Conservation (phyloP, 352 stramenopile genomes). For the Phytophthora fragariaefolia region DNA sequence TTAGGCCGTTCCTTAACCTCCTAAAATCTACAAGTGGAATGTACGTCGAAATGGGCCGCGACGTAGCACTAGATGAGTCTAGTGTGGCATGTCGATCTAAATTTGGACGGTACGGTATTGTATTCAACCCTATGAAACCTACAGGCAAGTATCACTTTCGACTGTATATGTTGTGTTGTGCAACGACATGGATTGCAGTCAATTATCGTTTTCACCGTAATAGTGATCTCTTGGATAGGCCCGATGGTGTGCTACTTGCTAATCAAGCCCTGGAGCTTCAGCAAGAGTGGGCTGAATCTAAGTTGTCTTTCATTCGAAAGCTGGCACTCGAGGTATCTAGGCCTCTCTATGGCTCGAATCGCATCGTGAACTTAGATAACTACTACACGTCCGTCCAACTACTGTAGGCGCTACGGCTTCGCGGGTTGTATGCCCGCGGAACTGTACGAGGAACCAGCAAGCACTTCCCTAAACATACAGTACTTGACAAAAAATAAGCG, state of each 20-base stretch:
- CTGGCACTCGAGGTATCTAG: conserved; percentile 32
- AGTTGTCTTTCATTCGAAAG: conserved; percentile 18
- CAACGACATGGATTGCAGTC: conserved; percentile 31
- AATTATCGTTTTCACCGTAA: conserved; percentile 38
- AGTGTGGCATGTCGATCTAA: conserved; percentile 18
- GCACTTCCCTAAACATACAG: conserved; percentile 31
- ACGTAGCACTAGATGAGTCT: conserved; percentile 38
- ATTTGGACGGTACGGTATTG: conserved; percentile 9
- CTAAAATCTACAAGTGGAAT: conserved; percentile 6
- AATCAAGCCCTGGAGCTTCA: not conserved
- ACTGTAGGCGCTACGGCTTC: conserved; percentile 22
- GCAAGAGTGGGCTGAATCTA: not conserved
- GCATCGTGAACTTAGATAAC: conserved; percentile 42
- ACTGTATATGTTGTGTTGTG: conserved; percentile 37
- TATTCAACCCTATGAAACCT: conserved; percentile 14
- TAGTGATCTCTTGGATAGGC: conserved; percentile 26
- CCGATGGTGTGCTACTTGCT: conserved; percentile 14
- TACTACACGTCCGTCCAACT: conserved; percentile 43
- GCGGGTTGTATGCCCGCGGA: conserved; percentile 24
- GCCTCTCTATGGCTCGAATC: conserved; percentile 25
- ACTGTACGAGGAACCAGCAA: conserved; percentile 27
- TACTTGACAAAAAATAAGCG: conserved; percentile 16
- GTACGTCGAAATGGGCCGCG: conserved; percentile 24
- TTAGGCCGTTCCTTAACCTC: conserved; percentile 3
- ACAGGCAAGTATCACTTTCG: conserved; percentile 23